Evolutionary conservation across 2,329 filamentous ascomycete genomes (phyloP), one percentile per base, ranked within the genome.

Genomic region (Capronia epimyces): DNA sequence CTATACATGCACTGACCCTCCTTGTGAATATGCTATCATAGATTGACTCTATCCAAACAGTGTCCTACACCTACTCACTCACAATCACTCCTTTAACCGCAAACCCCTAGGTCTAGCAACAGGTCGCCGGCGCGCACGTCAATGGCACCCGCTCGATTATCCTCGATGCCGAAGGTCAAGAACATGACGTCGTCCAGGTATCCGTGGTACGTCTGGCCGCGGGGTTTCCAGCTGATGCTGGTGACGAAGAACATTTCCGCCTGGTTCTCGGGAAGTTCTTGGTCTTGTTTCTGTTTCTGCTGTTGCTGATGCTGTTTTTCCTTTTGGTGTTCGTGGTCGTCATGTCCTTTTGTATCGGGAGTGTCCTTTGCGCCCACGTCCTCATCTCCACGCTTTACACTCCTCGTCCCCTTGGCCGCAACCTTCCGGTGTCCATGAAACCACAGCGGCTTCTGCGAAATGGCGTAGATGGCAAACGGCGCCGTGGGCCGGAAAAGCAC

Each of bases 191-290:
- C 79, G 55, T 82, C 79, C 10, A 77, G 50, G 46, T 74, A 79
- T 0, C 79, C 79, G 57, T 80, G 75, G 54, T 82, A 81, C 34
- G 62, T 72, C 53, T 71, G 65, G 0, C 68, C 70, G 1, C 63
- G 62, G 0, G 55, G 62, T 61, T 74, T 79, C 79, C 79, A 82
- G 53, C 71, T 77, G 27, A 80, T 73, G 0, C 72, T 76, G 0
- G 76, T 81, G 0, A 81, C 66, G 53, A 80, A 82, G 31, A 82
- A 66, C 75, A 81, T 79, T 57, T 80, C 75, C 0, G 52, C 20
- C 18, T 54, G 52, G 18, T 44, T 40, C 29, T 34, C 24, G 3
- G 21, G 21, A 1, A 44, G 13, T n/a, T 16, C 41, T 9, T 20
- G 6, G 5, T 72, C 16, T 70, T 67, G 1, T 62, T 51, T 50